phyloP scores from a whole-genome alignment of 768 basidiomycete genomes.

The Russula emetica region DNA sequence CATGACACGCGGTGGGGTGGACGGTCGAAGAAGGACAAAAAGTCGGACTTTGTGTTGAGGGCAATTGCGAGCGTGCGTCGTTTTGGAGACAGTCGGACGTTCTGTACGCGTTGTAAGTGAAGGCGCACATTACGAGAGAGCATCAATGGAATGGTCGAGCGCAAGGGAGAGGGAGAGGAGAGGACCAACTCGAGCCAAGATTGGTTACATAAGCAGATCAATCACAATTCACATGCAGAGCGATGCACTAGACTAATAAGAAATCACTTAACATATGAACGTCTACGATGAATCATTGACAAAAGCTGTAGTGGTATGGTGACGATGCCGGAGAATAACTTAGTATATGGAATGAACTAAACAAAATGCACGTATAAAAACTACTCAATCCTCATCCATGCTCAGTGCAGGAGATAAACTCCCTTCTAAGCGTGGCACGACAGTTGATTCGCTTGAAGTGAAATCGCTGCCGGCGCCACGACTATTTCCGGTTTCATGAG shows the following conservation, averaged over 20 bases:
- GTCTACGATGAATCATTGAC: slow-evolving; percentile 19
- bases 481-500: slow-evolving; percentile 4
- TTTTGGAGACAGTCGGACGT: not conserved
- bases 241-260: not conserved
- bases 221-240: not conserved
- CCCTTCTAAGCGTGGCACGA: slow-evolving; percentile 38
- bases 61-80: slow-evolving; percentile 28
- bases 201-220: not conserved
- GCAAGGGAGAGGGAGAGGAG: no score
- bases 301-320: slow-evolving; percentile 19
- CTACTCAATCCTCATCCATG: slow-evolving; percentile 35
- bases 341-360: slow-evolving; percentile 24
- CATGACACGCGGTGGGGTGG: slow-evolving; percentile 44
- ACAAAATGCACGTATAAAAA: slow-evolving; percentile 14
- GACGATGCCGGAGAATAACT: slow-evolving; percentile 21
- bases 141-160: slow-evolving; percentile 21
- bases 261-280: slow-evolving; percentile 4
- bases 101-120: slow-evolving; percentile 14
- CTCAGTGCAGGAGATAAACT: slow-evolving; percentile 43
- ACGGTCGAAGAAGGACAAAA: slow-evolving; percentile 69
- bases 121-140: slow-evolving; percentile 27
- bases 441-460: slow-evolving; percentile 24
- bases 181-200: no score
- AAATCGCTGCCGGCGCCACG: slow-evolving; percentile 22
- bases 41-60: slow-evolving; percentile 44